Evolutionary conservation across 805 yeast genomes (phyloP).

Genomic region (Starmerella vaccinii): DNA sequence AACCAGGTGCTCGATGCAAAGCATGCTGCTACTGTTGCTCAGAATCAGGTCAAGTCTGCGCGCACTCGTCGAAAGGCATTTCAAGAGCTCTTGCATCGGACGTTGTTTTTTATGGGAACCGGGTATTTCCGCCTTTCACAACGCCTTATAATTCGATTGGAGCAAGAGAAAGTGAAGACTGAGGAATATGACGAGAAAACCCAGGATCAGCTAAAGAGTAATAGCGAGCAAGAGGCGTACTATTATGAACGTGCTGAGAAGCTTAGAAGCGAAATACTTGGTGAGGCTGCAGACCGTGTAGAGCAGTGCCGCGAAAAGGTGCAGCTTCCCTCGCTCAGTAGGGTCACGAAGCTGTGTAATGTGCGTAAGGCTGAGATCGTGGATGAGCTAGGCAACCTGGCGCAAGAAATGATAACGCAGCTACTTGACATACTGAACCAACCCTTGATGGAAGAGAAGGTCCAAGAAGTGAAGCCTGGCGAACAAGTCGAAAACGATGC

Average conservation of each 20-base stretch:
- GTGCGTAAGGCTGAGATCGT: slow-evolving; percentile 14
- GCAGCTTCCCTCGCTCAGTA: slow-evolving; percentile 6
- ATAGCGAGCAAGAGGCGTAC: slow-evolving; percentile 40
- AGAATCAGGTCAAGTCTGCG: slow-evolving; percentile 16
- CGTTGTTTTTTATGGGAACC: slow-evolving; percentile 51
- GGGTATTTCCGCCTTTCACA: slow-evolving; percentile 31
- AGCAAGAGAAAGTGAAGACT: slow-evolving; percentile 17
- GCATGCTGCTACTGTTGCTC: slow-evolving; percentile 8
- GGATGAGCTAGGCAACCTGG: slow-evolving; percentile 13
- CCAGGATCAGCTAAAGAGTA: slow-evolving; percentile 3
- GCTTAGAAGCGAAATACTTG: slow-evolving; percentile 44
- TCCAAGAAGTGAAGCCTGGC: slow-evolving; percentile 4
- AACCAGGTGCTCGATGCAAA: slow-evolving; percentile 8
- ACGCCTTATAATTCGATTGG: slow-evolving; percentile 14
- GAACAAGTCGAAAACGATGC: slow-evolving; percentile 50
- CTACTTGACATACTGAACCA: slow-evolving; percentile 12
- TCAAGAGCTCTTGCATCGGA: slow-evolving; percentile 46
- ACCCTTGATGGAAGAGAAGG: slow-evolving; percentile 21
- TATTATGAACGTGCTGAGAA: slow-evolving; percentile 54
- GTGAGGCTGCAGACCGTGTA: slow-evolving; percentile 32
- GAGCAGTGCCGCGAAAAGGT: slow-evolving; percentile 11
- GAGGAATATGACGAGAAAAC: not conserved
- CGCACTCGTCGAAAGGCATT: slow-evolving; percentile 10
- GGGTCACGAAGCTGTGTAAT: not conserved
- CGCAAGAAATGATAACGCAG: slow-evolving; percentile 9